phyloP scores from a whole-genome alignment of 257 asterid genomes.

The Nicotiana obtusifolia region DNA sequence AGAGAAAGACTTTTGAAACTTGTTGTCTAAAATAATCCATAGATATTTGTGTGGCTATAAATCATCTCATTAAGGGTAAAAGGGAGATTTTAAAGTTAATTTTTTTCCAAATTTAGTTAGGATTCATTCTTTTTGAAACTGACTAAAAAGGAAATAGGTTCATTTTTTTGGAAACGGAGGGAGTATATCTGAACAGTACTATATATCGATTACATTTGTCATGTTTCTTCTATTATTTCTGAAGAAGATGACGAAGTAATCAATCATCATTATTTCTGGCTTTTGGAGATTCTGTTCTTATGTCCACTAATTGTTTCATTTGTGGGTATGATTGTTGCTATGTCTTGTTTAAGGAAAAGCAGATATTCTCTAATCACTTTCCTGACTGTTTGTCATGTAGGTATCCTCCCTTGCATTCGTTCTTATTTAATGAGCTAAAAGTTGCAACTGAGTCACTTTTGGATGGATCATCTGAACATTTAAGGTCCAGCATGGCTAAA shows the following conservation, averaged over 20 bases:
- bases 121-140: no score
- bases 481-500: slow-evolving; percentile 56
- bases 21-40: no score
- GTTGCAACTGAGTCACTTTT: slow-evolving; percentile 69
- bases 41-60: no score
- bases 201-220: not conserved
- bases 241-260: not conserved
- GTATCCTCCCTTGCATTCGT: slow-evolving; percentile 85
- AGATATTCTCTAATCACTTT: not conserved
- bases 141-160: no score
- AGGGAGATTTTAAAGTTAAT: no score
- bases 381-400: slow-evolving; percentile 30
- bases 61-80: no score
- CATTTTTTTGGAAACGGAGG: no score
- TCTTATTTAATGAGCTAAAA: slow-evolving; percentile 67
- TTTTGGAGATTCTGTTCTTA: not conserved
- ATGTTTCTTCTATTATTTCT: not conserved
- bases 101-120: no score
- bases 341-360: not conserved
- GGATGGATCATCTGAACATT: slow-evolving; percentile 45
- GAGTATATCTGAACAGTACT: not conserved
- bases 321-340: not conserved
- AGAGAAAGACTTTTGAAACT: no score
- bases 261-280: slow-evolving; percentile 7
- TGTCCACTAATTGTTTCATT: not conserved